Conservation (phyloP, 2,329 filamentous ascomycete genomes). For the Trichoderma koningiopsis region DNA sequence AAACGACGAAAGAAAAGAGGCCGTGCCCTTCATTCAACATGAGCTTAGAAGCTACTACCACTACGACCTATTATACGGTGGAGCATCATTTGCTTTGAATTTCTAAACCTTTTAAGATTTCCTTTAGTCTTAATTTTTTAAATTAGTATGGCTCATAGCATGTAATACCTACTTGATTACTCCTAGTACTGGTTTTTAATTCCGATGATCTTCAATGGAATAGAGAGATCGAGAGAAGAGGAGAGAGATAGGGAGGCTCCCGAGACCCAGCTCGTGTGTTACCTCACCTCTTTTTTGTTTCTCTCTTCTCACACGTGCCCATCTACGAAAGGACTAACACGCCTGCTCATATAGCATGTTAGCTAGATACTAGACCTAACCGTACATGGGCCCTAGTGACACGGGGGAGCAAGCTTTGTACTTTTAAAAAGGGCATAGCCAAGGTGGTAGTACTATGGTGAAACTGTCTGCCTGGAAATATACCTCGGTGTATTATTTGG, state of each 20-base stretch:
- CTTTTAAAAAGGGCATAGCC: neutral
- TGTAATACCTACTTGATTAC: slow-evolving; percentile 8
- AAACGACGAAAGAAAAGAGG: neutral
- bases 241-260: neutral
- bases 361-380: neutral
- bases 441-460: neutral
- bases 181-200: neutral
- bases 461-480: neutral
- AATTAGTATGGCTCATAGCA: slow-evolving; percentile 12
- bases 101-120: slow-evolving; percentile 6
- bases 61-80: neutral
- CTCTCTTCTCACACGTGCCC: neutral
- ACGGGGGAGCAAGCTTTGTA: neutral
- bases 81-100: neutral
- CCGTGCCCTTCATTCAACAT: slow-evolving; percentile 40
- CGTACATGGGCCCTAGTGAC: neutral
- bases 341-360: neutral
- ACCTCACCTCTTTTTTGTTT: neutral
- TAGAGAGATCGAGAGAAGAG: neutral
- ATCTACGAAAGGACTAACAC: neutral
- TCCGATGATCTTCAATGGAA: neutral
- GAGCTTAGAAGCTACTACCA: slow-evolving; percentile 31
- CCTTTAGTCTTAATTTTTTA: neutral
- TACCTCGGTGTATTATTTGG: neutral
- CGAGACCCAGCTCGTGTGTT: neutral